Base-by-base conservation (phyloP, 164 flowering plant species). In the Platanus orientalis region DNA sequence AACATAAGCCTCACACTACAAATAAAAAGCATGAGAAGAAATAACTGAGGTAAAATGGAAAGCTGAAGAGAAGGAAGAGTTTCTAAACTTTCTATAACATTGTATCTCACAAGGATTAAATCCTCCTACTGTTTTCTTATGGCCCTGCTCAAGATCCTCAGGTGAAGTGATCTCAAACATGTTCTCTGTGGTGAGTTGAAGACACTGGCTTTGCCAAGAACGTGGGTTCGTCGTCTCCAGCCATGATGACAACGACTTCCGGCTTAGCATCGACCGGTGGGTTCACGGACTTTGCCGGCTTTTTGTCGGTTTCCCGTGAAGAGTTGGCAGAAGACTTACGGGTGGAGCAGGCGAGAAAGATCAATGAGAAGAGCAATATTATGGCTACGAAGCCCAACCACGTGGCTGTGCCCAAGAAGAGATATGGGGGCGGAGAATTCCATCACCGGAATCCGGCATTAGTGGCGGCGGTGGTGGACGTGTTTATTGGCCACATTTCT, bases 201-300 rank as follows among this genome's bases (percentile, higher is more conserved):
- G 75, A 34, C 55, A 60, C 61, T 2, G 85, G 85, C 47, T 72
- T 80, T 16, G 85, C 88, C 30, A 81, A 59, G 75, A 59, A 82
- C 0, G 71, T 80, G 10, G 88, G 84, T 0, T 57, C 67, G 16
- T 66, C 51, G 57, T 82, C 79, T 28, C 89, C 89, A 30, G 86
- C 72, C 90, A 85, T 83, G 62, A 85, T 73, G 0, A 85, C 86
- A 5, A 81, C 84, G 24, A 83, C 63, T 69, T 66, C 77, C 0
- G 80, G 79, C 52, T 69, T 75, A 58, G 48, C 55, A 16, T 62
- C 67, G n/a, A 20, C 68, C 44, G 59, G 44, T 12, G 24, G 11
- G 25, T 10, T 16, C 10, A 21, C 13, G 56, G 73, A 58, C 57
- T 56, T 32, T 49, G 11, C 25, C 19, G 60, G 45, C 26, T 55